Evolutionary conservation across 2,329 filamentous ascomycete genomes (phyloP), one percentile per base, ranked within the genome.

Genomic region (Neonectria neomacrospora): DNA sequence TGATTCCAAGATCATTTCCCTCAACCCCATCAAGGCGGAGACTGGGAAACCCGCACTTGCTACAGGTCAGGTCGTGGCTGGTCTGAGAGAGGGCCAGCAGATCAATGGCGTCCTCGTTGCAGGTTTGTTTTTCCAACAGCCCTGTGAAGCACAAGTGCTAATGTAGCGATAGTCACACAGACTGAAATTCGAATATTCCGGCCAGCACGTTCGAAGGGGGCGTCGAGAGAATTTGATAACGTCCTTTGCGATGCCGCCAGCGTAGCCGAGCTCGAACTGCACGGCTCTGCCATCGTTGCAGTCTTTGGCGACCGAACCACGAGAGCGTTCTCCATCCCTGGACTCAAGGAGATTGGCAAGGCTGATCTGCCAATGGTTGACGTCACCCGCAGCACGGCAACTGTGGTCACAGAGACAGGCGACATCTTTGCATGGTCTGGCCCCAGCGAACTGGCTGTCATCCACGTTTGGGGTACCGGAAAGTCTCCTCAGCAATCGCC

Each of bases 341-440:
- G 87, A 0, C 82, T 99, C 16, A 96, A 93, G 74, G 95, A 98
- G 73, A 89, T 99, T 58, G 91, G 88, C 28, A 86, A 85, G 44
- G 84, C 87, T 1, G 84, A 86, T 11, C 81, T 97, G 4, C 82
- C 88, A 4, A 87, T 90, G 76, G 80, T 97, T 3, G 94, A 98
- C 73, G 83, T 90, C 28, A 87, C 87, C 22, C 88, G 93, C n/a
- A 87, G 91, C 57, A 82, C 85, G 1, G 88, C 90, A 32, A 86
- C 92, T 1, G 81, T 89, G 14, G 90, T 97, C 51, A 92, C 92
- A 0, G 83, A 87, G 18, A 91, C 91, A 1, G 95, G 96, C 6
- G 91, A 96, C 71, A 85, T 98, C 20, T 86, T 97, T 67, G 92
- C 90, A 41, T 98, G 94, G 93, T 91, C 90, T 1, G 93, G 94